Conservation (phyloP, 202 grass and related monocot genomes). For the Musa balbisiana region DNA sequence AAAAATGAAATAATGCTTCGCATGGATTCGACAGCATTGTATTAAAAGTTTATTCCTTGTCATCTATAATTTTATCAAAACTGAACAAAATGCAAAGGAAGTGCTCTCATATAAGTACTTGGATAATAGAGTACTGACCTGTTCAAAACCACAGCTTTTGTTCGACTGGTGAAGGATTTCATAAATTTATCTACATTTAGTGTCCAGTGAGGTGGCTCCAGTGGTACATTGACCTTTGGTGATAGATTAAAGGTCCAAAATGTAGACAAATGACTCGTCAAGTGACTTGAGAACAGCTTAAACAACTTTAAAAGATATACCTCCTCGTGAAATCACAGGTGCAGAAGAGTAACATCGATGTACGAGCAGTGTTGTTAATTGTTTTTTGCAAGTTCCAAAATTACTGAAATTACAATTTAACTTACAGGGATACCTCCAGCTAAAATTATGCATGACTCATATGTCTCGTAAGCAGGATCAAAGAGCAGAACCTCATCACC, state of each 20-base stretch:
- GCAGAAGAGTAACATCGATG: no score
- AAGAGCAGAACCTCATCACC: constrained; percentile 83
- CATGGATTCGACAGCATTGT: neutral
- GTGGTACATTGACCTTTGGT: constrained; percentile 66
- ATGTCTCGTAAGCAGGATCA: constrained; percentile 77
- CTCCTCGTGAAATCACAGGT: neutral
- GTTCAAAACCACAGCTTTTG: constrained; percentile 81
- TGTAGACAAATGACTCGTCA: neutral
- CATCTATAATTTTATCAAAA: neutral
- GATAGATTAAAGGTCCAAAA: neutral
- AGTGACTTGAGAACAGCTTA: neutral
- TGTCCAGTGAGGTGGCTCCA: constrained; percentile 76
- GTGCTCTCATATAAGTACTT: no score
- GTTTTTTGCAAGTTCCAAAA: neutral
- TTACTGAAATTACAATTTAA: neutral
- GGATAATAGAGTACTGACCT: constrained; percentile 37
- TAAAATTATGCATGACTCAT: constrained; percentile 66
- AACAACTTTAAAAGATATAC: neutral
- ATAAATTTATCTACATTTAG: constrained; percentile 47
- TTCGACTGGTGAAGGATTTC: constrained; percentile 61
- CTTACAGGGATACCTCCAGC: constrained; percentile 74
- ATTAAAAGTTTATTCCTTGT: neutral
- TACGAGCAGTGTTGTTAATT: no score
- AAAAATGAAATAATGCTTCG: neutral
- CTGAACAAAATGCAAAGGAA: no score